Conservation (phyloP, 768 basidiomycete species). For the Pleurotus giganteus region DNA sequence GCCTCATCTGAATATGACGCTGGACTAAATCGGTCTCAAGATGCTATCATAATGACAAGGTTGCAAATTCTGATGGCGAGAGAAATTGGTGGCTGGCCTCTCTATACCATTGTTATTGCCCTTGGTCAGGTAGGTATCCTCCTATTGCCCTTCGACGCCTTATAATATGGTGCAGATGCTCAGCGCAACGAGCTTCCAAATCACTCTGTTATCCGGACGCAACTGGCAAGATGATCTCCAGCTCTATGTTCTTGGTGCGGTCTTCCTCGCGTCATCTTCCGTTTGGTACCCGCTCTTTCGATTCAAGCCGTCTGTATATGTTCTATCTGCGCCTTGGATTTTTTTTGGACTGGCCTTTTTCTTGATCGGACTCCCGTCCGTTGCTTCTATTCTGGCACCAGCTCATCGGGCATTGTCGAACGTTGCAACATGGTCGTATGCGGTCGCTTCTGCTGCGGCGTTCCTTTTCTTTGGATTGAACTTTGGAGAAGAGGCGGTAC, state of each 20-base stretch:
- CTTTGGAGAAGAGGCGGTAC: slow-evolving; percentile 93
- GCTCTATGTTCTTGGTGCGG: slow-evolving; percentile 85
- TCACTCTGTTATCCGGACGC: slow-evolving; percentile 84
- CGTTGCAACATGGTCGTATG: slow-evolving; percentile 88
- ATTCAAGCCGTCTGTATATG: slow-evolving; percentile 83
- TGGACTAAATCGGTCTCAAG: slow-evolving; percentile 45
- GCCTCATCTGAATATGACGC: slow-evolving; percentile 37
- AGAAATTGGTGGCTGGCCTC: slow-evolving; percentile 81
- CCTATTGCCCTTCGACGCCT: slow-evolving; percentile 4
- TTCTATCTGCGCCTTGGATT: slow-evolving; percentile 84
- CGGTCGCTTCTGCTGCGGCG: slow-evolving; percentile 87
- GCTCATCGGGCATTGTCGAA: slow-evolving; percentile 70
- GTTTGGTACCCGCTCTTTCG: slow-evolving; percentile 93
- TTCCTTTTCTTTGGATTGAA: slow-evolving; percentile 95
- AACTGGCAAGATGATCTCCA: slow-evolving; percentile 80
- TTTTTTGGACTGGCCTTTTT: slow-evolving; percentile 92
- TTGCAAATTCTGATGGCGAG: slow-evolving; percentile 83
- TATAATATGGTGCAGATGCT: slow-evolving; percentile 54
- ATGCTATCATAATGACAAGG: slow-evolving; percentile 75
- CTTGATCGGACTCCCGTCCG: slow-evolving; percentile 84
- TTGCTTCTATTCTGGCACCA: slow-evolving; percentile 53
- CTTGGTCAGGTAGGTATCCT: slow-evolving; percentile 61
- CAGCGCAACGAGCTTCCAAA: slow-evolving; percentile 92
- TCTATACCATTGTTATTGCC: slow-evolving; percentile 89
- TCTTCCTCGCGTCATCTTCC: slow-evolving; percentile 82